Evolutionary conservation across 306 rosid genomes (phyloP).

Genomic region (Trichosanthes cucumerina): DNA sequence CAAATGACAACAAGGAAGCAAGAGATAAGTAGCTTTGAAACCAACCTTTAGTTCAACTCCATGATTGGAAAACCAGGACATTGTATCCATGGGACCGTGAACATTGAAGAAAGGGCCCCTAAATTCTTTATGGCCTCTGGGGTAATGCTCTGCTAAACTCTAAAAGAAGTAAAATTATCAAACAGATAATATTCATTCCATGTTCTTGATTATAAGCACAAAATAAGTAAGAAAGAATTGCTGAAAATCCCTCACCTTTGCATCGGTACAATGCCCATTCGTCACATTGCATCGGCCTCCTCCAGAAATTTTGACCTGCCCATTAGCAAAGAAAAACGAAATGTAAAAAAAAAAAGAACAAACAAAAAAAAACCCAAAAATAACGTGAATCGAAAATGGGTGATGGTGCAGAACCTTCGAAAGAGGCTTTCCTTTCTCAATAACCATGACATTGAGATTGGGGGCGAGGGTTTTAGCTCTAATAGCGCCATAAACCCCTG

Average conservation of each 20-base stretch:
- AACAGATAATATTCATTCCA: background rate
- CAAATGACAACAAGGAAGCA: constrained; percentile 12
- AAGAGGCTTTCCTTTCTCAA: constrained; percentile 73
- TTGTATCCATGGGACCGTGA: constrained; percentile 74
- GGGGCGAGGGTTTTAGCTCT: constrained; percentile 80
- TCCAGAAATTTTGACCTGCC: constrained; percentile 81
- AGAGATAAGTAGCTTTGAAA: constrained; percentile 3
- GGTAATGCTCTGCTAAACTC: constrained; percentile 90
- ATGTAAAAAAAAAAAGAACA: background rate
- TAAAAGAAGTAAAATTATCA: constrained; percentile 14
- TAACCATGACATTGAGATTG: constrained; percentile 46
- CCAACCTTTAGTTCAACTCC: constrained; percentile 87
- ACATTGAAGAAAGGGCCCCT: constrained; percentile 70
- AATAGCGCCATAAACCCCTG: constrained; percentile 88
- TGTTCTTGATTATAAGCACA: background rate
- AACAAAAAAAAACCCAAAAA: background rate
- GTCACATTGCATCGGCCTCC: constrained; percentile 98
- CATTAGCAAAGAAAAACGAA: background rate
- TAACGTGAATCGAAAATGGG: background rate
- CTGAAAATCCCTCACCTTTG: constrained; percentile 30
- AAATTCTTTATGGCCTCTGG: constrained; percentile 84
- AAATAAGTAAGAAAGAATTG: background rate
- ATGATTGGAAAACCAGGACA: constrained; percentile 86
- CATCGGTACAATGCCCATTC: constrained; percentile 64
- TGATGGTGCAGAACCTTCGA: constrained; percentile 47